A percentile compares a stretch with the other conserved stretches of the same genome.
These are phyloP conservation scores for Eucommia ulmoides DNA, from an alignment of 257 asterid species.

Conservation along the genomic window DNA sequence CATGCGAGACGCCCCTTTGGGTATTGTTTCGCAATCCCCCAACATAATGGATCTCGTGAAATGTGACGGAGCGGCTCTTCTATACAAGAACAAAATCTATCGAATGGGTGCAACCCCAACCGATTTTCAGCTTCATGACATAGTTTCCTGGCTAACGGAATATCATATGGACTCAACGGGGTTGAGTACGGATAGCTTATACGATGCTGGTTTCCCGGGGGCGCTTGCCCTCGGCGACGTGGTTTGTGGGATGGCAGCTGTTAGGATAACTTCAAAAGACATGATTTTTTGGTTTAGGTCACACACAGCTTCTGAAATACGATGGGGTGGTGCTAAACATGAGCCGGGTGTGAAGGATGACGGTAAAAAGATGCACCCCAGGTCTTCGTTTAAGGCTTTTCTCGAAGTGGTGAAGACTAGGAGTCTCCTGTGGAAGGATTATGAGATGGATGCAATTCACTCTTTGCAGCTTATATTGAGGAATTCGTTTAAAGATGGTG, in stretches of 20 bases:
- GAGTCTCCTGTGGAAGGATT: slow-evolving; percentile 84
- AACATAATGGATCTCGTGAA: slow-evolving; percentile 83
- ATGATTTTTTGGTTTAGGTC: slow-evolving; percentile 97
- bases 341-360: slow-evolving; percentile 68
- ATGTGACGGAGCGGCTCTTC: slow-evolving; percentile 67
- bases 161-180: slow-evolving; percentile 87
- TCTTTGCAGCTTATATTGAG: slow-evolving; percentile 87
- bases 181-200: slow-evolving; percentile 77
- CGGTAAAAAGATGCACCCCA: slow-evolving; percentile 78
- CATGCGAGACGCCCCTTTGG: slow-evolving; percentile 74
- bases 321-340: slow-evolving; percentile 95
- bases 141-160: slow-evolving; percentile 77
- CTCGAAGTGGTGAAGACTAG: slow-evolving; percentile 75
- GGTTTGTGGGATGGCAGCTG: slow-evolving; percentile 95
- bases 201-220: slow-evolving; percentile 87
- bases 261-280: slow-evolving; percentile 56
- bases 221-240: slow-evolving; percentile 73
- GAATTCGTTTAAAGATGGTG: slow-evolving; percentile 51
- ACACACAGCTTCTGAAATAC: slow-evolving; percentile 72
- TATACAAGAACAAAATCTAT: slow-evolving; percentile 42
- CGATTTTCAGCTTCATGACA: slow-evolving; percentile 57
- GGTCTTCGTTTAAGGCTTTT: slow-evolving; percentile 86
- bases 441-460: slow-evolving; percentile 92
- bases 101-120: slow-evolving; percentile 55
- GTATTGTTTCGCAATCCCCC: slow-evolving; percentile 80